These are phyloP conservation scores for Lactarius deliciosus DNA, from an alignment of 768 basidiomycete genomes.

Conservation along the genomic window DNA sequence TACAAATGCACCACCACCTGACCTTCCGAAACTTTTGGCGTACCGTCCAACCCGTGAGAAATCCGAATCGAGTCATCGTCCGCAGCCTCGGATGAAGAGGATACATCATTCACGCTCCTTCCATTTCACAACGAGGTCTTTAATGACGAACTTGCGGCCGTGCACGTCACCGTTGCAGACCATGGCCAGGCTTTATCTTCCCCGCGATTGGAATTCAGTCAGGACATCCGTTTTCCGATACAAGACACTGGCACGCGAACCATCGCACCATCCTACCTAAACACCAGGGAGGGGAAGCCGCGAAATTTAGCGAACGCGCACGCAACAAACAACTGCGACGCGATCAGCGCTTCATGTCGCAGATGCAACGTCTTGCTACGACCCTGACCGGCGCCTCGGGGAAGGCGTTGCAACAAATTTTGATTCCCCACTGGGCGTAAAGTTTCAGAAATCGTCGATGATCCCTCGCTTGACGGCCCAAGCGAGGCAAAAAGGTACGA, in stretches of 20 bases:
- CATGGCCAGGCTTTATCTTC: slow-evolving; percentile 22
- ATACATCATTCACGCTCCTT: slow-evolving; percentile 31
- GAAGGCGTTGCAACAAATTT: slow-evolving; percentile 48
- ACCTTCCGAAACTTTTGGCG: slow-evolving; percentile 35
- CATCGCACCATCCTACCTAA: slow-evolving; percentile 50
- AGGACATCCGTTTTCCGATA: slow-evolving; percentile 47
- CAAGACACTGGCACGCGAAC: slow-evolving; percentile 60
- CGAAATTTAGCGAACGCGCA: slow-evolving; percentile 38
- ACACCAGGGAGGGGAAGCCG: slow-evolving; percentile 50
- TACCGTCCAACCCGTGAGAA: background rate
- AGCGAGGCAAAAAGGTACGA: slow-evolving; percentile 10
- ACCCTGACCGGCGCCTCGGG: slow-evolving; percentile 66
- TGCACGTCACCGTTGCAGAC: slow-evolving; percentile 35
- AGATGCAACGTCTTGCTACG: slow-evolving; percentile 56
- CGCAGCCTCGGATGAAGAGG: slow-evolving; percentile 28
- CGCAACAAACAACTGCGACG: slow-evolving; percentile 40
- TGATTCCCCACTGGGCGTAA: slow-evolving; percentile 47
- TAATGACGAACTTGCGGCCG: slow-evolving; percentile 40
- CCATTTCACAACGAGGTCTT: slow-evolving; percentile 45
- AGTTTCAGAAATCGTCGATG: slow-evolving; percentile 17
- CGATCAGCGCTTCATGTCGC: slow-evolving; percentile 60
- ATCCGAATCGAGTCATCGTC: slow-evolving; percentile 7
- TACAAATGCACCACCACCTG: slow-evolving; percentile 25
- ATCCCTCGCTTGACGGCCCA: background rate
- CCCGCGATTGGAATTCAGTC: slow-evolving; percentile 41